phyloP scores from a whole-genome alignment of 225 moss, liverwort and hornwort species.

The Physcomitrium patens region DNA sequence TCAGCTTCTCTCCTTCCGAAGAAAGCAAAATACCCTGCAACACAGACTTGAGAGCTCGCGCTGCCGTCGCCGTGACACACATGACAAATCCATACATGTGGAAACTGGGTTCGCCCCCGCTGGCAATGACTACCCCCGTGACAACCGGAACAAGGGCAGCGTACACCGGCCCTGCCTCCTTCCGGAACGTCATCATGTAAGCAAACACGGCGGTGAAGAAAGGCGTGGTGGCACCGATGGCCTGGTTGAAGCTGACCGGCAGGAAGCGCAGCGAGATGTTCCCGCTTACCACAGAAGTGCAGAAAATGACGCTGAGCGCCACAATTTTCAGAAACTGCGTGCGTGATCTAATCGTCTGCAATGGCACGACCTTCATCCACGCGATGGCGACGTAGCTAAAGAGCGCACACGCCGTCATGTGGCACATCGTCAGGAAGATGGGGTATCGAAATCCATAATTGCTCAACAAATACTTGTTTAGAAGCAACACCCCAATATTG shows the following conservation, averaged over 20 bases:
- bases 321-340: slow-evolving; percentile 94
- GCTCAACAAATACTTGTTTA: slow-evolving; percentile 96
- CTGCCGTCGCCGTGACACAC: slow-evolving; percentile 93
- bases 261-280: slow-evolving; percentile 90
- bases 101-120: slow-evolving; percentile 95
- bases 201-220: slow-evolving; percentile 99
- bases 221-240: slow-evolving; percentile 97
- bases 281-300: slow-evolving; percentile 92
- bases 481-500: slow-evolving; percentile 90
- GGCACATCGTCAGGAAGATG: slow-evolving; percentile 98
- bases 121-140: slow-evolving; percentile 92
- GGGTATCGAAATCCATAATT: slow-evolving; percentile 99
- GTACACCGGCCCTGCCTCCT: slow-evolving; percentile 92
- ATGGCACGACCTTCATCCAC: slow-evolving; percentile 97
- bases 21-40: slow-evolving; percentile 90
- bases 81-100: slow-evolving; percentile 89
- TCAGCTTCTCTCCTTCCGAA: slow-evolving; percentile 93
- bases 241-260: slow-evolving; percentile 97
- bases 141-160: slow-evolving; percentile 87
- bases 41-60: slow-evolving; percentile 93
- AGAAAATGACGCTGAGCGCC: slow-evolving; percentile 91
- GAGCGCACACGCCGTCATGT: slow-evolving; percentile 95
- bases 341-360: slow-evolving; percentile 95
- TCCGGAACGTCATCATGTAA: slow-evolving; percentile 79
- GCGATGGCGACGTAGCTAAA: slow-evolving; percentile 96